A percentile compares a stretch with the other conserved stretches of the same genome.
Evolutionary conservation across 768 basidiomycete species (phyloP).

Genomic region (Gautieria morchelliformis): DNA sequence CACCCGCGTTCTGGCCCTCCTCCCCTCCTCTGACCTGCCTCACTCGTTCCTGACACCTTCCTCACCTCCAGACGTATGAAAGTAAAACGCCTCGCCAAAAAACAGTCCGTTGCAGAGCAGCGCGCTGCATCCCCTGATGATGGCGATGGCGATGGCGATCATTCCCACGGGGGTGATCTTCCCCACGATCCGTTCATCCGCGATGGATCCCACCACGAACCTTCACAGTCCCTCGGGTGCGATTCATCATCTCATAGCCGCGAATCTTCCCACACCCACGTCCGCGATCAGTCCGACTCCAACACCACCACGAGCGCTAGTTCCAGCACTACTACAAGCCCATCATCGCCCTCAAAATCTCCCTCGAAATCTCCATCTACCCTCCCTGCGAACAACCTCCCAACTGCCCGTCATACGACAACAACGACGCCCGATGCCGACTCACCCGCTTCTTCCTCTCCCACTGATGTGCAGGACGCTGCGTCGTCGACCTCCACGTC

Average conservation of each 20-base stretch:
- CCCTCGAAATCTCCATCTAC: slow-evolving; percentile 24
- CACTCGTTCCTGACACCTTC: not conserved
- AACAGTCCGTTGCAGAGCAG: slow-evolving; percentile 19
- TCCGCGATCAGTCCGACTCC: no score
- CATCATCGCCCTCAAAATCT: slow-evolving; percentile 15
- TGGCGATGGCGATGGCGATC: slow-evolving; percentile 11
- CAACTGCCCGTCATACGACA: not conserved
- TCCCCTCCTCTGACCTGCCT: slow-evolving; percentile 5
- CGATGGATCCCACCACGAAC: no score
- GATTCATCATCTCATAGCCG: no score
- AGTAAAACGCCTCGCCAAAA: slow-evolving; percentile 59
- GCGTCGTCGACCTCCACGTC: no score
- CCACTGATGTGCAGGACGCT: not conserved
- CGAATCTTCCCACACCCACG: no score
- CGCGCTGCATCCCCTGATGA: not conserved
- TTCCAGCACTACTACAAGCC: slow-evolving; percentile 30
- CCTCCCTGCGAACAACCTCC: slow-evolving; percentile 4
- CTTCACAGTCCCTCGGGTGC: no score
- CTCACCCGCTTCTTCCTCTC: slow-evolving; percentile 17
- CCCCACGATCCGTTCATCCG: no score
- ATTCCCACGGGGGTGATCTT: no score
- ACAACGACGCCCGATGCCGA: slow-evolving; percentile 12
- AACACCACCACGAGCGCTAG: no score
- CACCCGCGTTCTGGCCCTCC: not conserved
- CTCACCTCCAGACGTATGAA: slow-evolving; percentile 57